A percentile compares a stretch with the other conserved stretches of the same genome.
These are phyloP conservation scores for Takashimella tepidaria DNA, from an alignment of 1,284 basidiomycete genomes.

Conservation along the genomic window DNA sequence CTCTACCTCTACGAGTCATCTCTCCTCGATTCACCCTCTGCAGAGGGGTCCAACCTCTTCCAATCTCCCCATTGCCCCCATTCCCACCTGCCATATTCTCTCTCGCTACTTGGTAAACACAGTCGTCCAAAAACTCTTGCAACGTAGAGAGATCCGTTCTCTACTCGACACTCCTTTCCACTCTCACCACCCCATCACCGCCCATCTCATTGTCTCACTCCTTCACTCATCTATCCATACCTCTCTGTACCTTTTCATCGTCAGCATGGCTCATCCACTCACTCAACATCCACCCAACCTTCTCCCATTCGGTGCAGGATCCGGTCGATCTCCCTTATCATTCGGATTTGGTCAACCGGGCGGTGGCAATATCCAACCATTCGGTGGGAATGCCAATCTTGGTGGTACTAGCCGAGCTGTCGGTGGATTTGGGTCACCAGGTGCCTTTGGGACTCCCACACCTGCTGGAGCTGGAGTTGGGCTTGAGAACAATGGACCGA, in stretches of 20 bases:
- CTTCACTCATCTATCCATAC: neutral
- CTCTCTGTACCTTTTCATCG: neutral
- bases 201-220: neutral
- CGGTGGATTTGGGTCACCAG: conserved; percentile 11
- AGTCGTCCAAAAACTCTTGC: too few species aligned
- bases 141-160: too few species aligned
- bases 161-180: neutral
- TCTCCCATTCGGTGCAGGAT: conserved; percentile 35
- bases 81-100: neutral
- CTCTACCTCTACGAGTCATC: neutral
- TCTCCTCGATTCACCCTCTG: neutral
- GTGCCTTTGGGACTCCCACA: too few species aligned
- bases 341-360: conserved; percentile 36
- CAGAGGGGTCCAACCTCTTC: neutral
- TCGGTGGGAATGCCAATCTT: too few species aligned
- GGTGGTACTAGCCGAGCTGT: too few species aligned
- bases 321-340: conserved; percentile 34
- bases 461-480: too few species aligned
- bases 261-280: conserved; percentile 40
- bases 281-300: conserved; percentile 42
- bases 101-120: neutral
- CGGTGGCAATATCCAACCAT: too few species aligned
- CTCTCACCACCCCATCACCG: neutral
- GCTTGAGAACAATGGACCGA: too few species aligned
- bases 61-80: neutral